Evolutionary conservation across 805 yeast genomes (phyloP).

Genomic region (Kregervanrija delftensis): DNA sequence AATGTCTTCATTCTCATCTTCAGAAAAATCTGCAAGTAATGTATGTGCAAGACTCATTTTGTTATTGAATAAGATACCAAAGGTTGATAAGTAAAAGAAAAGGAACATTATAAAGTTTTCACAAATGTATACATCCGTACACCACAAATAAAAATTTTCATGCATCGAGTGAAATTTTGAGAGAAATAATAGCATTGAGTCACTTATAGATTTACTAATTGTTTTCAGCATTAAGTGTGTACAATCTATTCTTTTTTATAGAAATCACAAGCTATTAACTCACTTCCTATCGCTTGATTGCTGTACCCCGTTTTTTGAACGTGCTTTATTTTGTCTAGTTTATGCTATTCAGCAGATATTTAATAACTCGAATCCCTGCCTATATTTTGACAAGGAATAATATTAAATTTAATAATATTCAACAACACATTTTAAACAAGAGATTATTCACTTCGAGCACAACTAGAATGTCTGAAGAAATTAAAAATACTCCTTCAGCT

Average conservation of each 20-base stretch:
- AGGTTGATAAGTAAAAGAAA: too few relatives aligned
- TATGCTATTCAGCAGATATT: constrained; percentile 20
- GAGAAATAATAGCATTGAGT: too few relatives aligned
- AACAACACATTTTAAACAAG: not conserved
- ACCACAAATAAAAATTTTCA: too few relatives aligned
- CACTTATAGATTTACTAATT: too few relatives aligned
- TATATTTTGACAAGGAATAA: constrained; percentile 1
- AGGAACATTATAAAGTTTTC: too few relatives aligned
- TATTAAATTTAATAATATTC: constrained; percentile 1
- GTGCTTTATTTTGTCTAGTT: constrained; percentile 6
- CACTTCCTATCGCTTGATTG: too few relatives aligned
- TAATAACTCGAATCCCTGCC: constrained; percentile 5
- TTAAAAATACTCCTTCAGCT: constrained; percentile 12
- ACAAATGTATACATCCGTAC: too few relatives aligned
- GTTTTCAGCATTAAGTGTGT: too few relatives aligned
- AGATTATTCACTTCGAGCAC: constrained; percentile 6
- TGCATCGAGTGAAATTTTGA: too few relatives aligned
- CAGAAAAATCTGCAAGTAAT: constrained; percentile 35
- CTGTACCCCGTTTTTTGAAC: too few relatives aligned
- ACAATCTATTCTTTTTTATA: too few relatives aligned
- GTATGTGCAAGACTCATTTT: constrained; percentile 36
- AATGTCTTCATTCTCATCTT: constrained; percentile 6
- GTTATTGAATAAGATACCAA: not conserved
- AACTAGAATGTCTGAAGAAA: constrained; percentile 21
- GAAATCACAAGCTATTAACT: too few relatives aligned